Conservation (phyloP, 345 rosid species). For the Eucalyptus camaldulensis region DNA sequence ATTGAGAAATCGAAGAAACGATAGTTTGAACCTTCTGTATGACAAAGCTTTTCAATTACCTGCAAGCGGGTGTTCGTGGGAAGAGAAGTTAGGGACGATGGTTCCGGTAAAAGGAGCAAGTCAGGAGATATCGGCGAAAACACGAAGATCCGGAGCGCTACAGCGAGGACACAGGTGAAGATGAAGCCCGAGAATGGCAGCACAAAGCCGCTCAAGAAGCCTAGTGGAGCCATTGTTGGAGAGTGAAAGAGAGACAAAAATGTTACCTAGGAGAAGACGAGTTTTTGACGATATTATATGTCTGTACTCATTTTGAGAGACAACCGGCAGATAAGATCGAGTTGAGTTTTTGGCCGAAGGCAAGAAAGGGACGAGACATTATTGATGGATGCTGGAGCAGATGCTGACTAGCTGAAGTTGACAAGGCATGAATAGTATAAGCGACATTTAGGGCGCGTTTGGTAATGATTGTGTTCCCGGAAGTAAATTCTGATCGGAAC, state of each 20-base stretch:
- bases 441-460: background rate
- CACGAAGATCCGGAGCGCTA: constrained; percentile 11
- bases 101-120: constrained; percentile 3
- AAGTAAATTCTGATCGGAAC: too few species aligned
- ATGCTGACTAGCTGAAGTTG: background rate
- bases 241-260: background rate
- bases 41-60: constrained; percentile 1
- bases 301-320: background rate
- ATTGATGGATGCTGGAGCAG: background rate
- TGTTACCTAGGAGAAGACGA: background rate
- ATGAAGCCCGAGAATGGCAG: background rate
- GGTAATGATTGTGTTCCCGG: too few species aligned
- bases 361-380: background rate
- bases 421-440: background rate
- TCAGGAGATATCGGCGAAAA: constrained; percentile 38
- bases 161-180: constrained; percentile 9
- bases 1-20: background rate
- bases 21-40: background rate
- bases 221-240: background rate
- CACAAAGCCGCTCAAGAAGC: background rate
- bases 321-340: background rate
- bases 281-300: background rate
- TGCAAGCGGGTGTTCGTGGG: constrained; percentile 24
- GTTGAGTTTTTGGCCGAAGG: background rate
- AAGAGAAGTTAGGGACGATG: background rate